Evolutionary conservation across 139 green algal species (phyloP).

Genomic region (Micractinium sp.): DNA sequence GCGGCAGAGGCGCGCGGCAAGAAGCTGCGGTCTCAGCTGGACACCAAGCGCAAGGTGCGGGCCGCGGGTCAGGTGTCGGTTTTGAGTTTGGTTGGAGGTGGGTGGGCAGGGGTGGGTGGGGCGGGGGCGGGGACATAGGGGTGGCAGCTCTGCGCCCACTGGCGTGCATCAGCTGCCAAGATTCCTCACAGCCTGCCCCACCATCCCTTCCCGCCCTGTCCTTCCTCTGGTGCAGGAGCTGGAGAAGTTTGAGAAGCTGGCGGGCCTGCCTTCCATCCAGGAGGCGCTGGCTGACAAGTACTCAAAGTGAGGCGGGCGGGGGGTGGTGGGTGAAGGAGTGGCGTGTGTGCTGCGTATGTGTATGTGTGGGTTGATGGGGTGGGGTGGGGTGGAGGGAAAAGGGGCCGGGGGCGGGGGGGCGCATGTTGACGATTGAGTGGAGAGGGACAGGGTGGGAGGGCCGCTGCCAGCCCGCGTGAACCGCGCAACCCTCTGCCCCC

Average conservation of each 20-base stretch:
- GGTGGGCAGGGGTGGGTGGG: neutral
- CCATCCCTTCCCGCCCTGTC: no score
- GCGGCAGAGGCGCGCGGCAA: constrained; percentile 68
- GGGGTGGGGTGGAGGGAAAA: no score
- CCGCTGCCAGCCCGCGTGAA: no score
- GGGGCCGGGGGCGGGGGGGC: no score
- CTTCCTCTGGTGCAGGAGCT: constrained; percentile 50
- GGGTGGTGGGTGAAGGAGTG: no score
- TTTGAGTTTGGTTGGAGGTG: neutral
- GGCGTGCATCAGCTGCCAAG: neutral
- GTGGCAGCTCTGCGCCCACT: neutral
- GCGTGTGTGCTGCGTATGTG: no score
- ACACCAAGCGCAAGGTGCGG: constrained; percentile 19
- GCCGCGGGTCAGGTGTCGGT: neutral
- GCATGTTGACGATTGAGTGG: no score
- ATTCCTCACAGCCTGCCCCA: neutral
- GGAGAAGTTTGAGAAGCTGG: constrained; percentile 73
- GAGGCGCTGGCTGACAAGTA: constrained; percentile 76
- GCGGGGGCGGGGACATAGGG: neutral
- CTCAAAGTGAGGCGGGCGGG: constrained; percentile 54
- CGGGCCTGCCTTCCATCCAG: constrained; percentile 50
- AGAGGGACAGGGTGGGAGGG: no score
- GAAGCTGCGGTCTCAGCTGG: constrained; percentile 54
- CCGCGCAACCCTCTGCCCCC: no score
- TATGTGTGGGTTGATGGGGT: no score